Evolutionary conservation across 2,329 filamentous ascomycete species (phyloP), one percentile per base, ranked within the genome.

Genomic region (Dactylellina sp.): DNA sequence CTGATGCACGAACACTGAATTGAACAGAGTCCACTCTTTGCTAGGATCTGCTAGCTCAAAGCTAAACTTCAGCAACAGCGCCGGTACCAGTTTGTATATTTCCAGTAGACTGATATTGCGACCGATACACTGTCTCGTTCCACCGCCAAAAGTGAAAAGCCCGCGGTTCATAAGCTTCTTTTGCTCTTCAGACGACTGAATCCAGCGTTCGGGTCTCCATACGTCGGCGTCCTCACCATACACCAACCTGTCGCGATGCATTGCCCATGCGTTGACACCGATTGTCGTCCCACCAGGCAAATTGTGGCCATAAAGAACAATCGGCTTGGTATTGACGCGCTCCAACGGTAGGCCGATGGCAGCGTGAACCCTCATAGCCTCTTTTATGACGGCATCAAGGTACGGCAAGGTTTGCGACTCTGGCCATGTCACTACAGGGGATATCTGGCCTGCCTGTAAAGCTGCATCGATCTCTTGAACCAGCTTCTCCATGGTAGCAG

Each of bases 301-400:
- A 61, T 80, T 81, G 1, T 78, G 79, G 42, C 80, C 81, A 1
- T 80, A 79, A 5, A 86, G 79, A 6, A n/a, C 28, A 11, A 75
- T 53, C 2, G 53, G 53, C 42, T 44, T 28, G 1, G 52, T 56
- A 12, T 91, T 91, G 0, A 91, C 89, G 71, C 91, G 86, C 80
- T 94, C 91, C 46, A 94, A 83, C 0, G 89, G 88, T 3, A 93
- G 82, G 0, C 90, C 91, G 0, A 89, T 85, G 0, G 91, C 89
- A 0, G 91, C 91, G 79, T 93, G 90, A 77, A 92, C 79, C 11
- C 91, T 87, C 82, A 93, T 91, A 2, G 89, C 87, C 80, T 95
- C 91, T 78, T 93, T 91, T 77, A 94, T 85, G 63, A 88, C 89
- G 2, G 91, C 91, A 78, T 93, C 89, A 4, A 95, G 86, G 79